Percentiles rank a stretch among this genome's conserved stretches.
phyloP scores from a whole-genome alignment of 2,329 filamentous ascomycete species.

The Phyllosticta citriasiana region DNA sequence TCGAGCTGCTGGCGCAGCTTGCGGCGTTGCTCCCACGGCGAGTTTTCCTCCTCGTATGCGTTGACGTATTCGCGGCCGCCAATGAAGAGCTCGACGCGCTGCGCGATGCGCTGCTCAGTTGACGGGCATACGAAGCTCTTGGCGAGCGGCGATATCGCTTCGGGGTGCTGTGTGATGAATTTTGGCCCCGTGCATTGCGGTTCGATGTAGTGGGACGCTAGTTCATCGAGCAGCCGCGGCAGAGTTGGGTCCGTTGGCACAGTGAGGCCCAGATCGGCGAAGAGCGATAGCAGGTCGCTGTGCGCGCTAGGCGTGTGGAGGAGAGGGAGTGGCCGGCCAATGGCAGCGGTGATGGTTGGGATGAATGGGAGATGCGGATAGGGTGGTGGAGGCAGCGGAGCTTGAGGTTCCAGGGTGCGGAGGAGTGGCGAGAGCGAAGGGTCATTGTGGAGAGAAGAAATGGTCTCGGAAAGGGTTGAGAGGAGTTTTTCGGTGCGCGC shows the following conservation, averaged over 20 bases:
- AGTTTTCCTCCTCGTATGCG: constrained; percentile 98
- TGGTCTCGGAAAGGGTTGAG: constrained; percentile 19
- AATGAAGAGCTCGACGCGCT: constrained; percentile 78
- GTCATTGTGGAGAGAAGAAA: constrained; percentile 35
- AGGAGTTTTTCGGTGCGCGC: constrained; percentile 64
- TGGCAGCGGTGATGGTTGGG: constrained; percentile 59
- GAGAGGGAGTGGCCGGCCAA: constrained; percentile 54
- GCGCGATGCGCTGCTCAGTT: constrained; percentile 62
- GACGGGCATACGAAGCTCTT: constrained; percentile 69
- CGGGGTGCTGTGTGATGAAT: constrained; percentile 83
- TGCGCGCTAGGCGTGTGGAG: constrained; percentile 43
- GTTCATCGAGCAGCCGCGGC: constrained; percentile 68
- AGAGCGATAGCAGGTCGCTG: constrained; percentile 47
- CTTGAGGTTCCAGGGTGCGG: constrained; percentile 30
- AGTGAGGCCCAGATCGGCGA: constrained; percentile 39
- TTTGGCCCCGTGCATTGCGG: constrained; percentile 61
- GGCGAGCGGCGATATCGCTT: constrained; percentile 80
- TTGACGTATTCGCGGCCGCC: constrained; percentile 77
- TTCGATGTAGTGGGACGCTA: constrained; percentile 70
- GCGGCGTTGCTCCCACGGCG: constrained; percentile 70
- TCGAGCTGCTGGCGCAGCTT: constrained; percentile 62
- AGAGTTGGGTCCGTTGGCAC: constrained; percentile 46
- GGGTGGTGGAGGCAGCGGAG: constrained; percentile 38
- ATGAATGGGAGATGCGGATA: constrained; percentile 71
- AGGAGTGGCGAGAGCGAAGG: constrained; percentile 22